Evolutionary conservation across 768 basidiomycete species (phyloP).

Genomic region (Boletus vinaceobasis): DNA sequence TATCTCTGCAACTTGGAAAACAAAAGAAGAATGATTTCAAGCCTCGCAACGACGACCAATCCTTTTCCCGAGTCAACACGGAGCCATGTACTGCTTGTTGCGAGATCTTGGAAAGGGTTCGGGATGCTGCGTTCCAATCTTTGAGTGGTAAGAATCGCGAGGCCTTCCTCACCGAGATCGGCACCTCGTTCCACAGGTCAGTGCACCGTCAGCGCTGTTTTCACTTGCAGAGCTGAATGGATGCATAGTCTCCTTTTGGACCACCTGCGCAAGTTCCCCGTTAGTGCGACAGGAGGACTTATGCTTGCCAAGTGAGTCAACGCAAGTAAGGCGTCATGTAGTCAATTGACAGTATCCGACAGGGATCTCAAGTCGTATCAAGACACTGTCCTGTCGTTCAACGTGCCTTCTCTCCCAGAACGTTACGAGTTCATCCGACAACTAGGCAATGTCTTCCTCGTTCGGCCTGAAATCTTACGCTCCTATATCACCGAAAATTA

Average conservation of each 20-base stretch:
- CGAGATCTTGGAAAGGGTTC: slow-evolving; percentile 77
- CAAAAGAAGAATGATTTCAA: slow-evolving; percentile 98
- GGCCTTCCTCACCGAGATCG: slow-evolving; percentile 88
- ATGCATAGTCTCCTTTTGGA: slow-evolving; percentile 76
- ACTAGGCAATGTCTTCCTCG: slow-evolving; percentile 94
- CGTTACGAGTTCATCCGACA: slow-evolving; percentile 98
- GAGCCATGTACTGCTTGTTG: slow-evolving; percentile 89
- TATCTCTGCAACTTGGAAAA: slow-evolving; percentile 73
- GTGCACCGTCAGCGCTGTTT: slow-evolving; percentile 4
- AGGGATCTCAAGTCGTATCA: slow-evolving; percentile 98
- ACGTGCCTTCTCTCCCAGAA: slow-evolving; percentile 79
- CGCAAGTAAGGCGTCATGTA: neutral
- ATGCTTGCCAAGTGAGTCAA: slow-evolving; percentile 91
- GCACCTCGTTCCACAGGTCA: slow-evolving; percentile 89
- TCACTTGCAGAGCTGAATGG: slow-evolving; percentile 9
- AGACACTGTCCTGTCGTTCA: slow-evolving; percentile 81
- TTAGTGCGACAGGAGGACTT: slow-evolving; percentile 92
- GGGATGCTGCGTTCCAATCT: slow-evolving; percentile 69
- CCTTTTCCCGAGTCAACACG: slow-evolving; percentile 91
- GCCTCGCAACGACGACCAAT: slow-evolving; percentile 92
- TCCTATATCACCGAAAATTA: slow-evolving; percentile 95
- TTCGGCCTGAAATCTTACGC: slow-evolving; percentile 91
- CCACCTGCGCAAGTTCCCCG: slow-evolving; percentile 93
- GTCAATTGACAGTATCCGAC: slow-evolving; percentile 3
- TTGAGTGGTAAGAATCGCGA: slow-evolving; percentile 93